Evolutionary conservation across 768 basidiomycete species (phyloP), one percentile per base, ranked within the genome.

Genomic region (Suillus hirtellus): DNA sequence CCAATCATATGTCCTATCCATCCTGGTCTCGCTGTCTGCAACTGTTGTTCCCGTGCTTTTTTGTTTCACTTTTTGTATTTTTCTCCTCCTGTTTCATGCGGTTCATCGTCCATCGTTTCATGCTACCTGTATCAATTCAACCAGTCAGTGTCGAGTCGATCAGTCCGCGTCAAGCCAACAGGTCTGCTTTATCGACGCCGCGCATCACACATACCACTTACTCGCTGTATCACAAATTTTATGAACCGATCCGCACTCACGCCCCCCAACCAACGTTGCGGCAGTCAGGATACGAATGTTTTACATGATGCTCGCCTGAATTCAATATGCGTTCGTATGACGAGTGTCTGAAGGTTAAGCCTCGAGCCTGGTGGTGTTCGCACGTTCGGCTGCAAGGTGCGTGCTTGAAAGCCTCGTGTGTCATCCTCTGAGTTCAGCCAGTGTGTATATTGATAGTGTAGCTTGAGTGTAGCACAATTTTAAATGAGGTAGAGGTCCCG

Each of bases 61-160:
- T 19, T 52, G 27, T 34, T 53, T 34, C 50, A 2, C 11, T 52
- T 53, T 53, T 49, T 49, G 11, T 49, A 9, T 34, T 34, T 27
- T 19, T 34, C 2, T 24, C 7, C 21, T 47, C 24, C 21, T 50
- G 3, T 17, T 53, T 34, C 34, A 19, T 53, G 31, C 31, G 52
- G 31, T 34, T 34, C 50, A 53, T 50, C 27, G 2, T 31, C 49
- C 31, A 53, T 53, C 52, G 5, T 53, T 34, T 53, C 52, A 31
- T 53, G 52, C 52, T 34, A 53, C 34, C 19, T 53, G 52, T 53
- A 53, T 53, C 31, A 53, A 53, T 53, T 34, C 17, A 53, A 34
- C 19, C 12, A 34, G 52, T 34, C 31, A 5, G 52, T 34, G 5
- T 53, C 31, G 50, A 52, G 50, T 31, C 17, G 50, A 52, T 31